phyloP scores from a whole-genome alignment of 176 grass and related monocot species.

The Otatea glauca region DNA sequence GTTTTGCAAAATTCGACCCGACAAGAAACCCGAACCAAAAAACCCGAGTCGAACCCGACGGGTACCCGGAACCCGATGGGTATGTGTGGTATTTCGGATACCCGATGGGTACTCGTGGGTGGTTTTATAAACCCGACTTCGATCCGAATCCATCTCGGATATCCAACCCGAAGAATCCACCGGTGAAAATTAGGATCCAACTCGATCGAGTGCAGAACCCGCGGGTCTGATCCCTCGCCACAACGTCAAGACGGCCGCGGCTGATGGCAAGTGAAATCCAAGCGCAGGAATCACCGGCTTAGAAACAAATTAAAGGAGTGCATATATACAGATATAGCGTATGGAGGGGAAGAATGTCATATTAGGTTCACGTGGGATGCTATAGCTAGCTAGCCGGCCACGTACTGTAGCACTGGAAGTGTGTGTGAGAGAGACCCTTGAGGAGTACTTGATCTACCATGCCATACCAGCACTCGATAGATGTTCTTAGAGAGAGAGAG shows the following conservation, averaged over 20 bases:
- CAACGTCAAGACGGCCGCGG: conserved; percentile 31
- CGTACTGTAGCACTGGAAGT: conserved; percentile 44
- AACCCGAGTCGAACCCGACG: no score
- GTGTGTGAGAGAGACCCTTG: conserved; percentile 48
- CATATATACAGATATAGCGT: conserved; percentile 33
- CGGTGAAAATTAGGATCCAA: no score
- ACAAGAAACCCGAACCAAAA: no score
- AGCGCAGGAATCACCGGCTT: neutral
- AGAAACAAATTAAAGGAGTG: conserved; percentile 34
- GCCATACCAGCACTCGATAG: conserved; percentile 3
- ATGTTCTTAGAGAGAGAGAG: neutral
- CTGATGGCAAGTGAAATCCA: conserved; percentile 45
- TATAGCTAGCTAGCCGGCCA: neutral
- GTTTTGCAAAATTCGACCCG: no score
- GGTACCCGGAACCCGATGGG: no score
- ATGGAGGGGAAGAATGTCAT: conserved; percentile 52
- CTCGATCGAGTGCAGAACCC: no score
- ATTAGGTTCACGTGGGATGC: conserved; percentile 48
- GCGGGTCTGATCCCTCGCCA: no score
- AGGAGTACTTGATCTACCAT: neutral
- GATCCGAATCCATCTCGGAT: no score
- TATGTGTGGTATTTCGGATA: no score
- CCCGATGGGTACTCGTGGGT: no score
- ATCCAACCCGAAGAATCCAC: no score
- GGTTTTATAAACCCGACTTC: no score